Evolutionary conservation across 495 filamentous ascomycete species (phyloP).

Genomic region (Clohesyomyces aquaticus): DNA sequence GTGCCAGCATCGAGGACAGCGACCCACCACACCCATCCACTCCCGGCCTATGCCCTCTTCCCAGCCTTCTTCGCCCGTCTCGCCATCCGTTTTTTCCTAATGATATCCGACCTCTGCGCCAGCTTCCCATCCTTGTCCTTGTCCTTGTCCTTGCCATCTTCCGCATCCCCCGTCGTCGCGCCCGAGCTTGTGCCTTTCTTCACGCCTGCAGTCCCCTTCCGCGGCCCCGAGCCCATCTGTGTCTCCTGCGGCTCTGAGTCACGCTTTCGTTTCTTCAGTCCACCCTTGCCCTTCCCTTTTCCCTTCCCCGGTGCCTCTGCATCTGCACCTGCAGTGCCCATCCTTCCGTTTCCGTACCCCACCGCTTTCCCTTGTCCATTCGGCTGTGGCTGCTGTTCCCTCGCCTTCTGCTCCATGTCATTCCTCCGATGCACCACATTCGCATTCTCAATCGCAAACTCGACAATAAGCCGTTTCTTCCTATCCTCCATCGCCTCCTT

Average conservation of each 20-base stretch:
- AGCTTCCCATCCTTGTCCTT: slow-evolving; percentile 62
- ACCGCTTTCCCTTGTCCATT: slow-evolving; percentile 11
- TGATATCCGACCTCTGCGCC: slow-evolving; percentile 66
- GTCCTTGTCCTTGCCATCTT: too few species aligned
- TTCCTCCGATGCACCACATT: slow-evolving; percentile 82
- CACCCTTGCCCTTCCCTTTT: slow-evolving; percentile 45
- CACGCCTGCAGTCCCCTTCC: slow-evolving; percentile 41
- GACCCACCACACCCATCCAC: not conserved
- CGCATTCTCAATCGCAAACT: slow-evolving; percentile 98
- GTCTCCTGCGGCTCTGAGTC: slow-evolving; percentile 26
- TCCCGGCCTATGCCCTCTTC: slow-evolving; percentile 1
- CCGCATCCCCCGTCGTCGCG: slow-evolving; percentile 27
- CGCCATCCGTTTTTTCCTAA: slow-evolving; percentile 67
- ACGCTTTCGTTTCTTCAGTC: not conserved
- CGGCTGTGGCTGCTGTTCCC: slow-evolving; percentile 45
- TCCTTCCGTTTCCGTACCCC: slow-evolving; percentile 6
- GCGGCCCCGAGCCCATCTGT: slow-evolving; percentile 36
- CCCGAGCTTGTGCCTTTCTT: slow-evolving; percentile 3
- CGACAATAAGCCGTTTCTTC: slow-evolving; percentile 84
- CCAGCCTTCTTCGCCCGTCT: slow-evolving; percentile 54
- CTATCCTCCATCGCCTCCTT: slow-evolving; percentile 57
- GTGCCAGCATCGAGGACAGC: too few species aligned
- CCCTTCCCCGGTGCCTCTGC: slow-evolving; percentile 12
- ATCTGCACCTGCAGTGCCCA: not conserved
- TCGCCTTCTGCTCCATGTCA: slow-evolving; percentile 68